Percentiles rank a stretch among this genome's conserved stretches.
These are phyloP conservation scores for Ustilago bromivora DNA, from an alignment of 1,284 basidiomycete genomes.

Conservation along the genomic window DNA sequence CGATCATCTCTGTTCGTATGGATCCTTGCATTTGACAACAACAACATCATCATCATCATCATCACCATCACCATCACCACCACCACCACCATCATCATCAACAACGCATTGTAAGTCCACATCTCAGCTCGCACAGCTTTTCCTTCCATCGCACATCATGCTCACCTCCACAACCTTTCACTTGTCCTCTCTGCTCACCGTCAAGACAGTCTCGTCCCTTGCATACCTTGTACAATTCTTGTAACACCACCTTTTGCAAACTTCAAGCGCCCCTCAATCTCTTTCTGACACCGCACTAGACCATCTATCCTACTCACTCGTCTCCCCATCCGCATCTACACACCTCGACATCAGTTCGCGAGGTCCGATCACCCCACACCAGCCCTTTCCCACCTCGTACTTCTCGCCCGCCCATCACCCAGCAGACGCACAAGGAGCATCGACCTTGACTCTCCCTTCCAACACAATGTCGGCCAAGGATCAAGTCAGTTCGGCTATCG, in stretches of 20 bases:
- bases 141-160: not conserved
- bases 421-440: not conserved
- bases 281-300: conserved; percentile 20
- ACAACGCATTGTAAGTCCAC: conserved; percentile 37
- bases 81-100: not conserved
- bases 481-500: conserved; percentile 12
- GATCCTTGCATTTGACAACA: conserved; percentile 35
- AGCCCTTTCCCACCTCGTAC: not conserved
- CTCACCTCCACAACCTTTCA: conserved; percentile 7
- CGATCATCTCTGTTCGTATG: conserved; percentile 28
- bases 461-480: conserved; percentile 29
- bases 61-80: not conserved
- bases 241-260: conserved; percentile 49
- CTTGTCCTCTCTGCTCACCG: not conserved
- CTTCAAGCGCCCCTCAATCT: conserved; percentile 6
- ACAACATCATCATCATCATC: conserved; percentile 9
- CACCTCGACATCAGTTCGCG: not conserved
- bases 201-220: conserved; percentile 31
- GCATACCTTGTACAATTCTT: conserved; percentile 52
- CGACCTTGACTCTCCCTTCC: not conserved
- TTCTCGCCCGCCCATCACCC: not conserved
- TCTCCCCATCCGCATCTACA: not conserved
- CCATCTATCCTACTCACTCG: conserved; percentile 8
- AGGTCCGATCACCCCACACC: not conserved
- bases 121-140: not conserved